phyloP scores from a whole-genome alignment of 2,329 filamentous ascomycete species.

The Fusarium keratoplasticum region DNA sequence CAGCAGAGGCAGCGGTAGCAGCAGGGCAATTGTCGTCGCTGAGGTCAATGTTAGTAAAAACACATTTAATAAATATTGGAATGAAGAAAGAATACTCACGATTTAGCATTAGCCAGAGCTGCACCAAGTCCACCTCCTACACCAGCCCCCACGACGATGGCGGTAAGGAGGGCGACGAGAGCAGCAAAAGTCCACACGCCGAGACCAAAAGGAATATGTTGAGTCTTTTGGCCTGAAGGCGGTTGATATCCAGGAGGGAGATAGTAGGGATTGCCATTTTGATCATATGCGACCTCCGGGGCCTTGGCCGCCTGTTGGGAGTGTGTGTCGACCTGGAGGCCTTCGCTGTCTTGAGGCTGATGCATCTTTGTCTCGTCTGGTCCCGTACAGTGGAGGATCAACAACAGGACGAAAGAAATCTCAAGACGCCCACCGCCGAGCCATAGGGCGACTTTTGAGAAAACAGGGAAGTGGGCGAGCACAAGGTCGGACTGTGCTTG shows the following conservation, averaged over 20 bases:
- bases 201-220: conserved; percentile 23
- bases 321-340: conserved; percentile 30
- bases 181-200: conserved; percentile 32
- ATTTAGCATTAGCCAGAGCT: conserved; percentile 24
- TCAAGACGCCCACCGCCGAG: background rate
- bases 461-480: background rate
- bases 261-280: conserved; percentile 14
- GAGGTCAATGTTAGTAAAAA: background rate
- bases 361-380: conserved; percentile 13
- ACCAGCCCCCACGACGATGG: conserved; percentile 30
- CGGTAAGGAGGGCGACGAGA: conserved; percentile 23
- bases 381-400: background rate
- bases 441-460: background rate
- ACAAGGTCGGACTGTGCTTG: background rate
- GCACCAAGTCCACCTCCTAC: conserved; percentile 32
- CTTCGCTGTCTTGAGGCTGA: conserved; percentile 28
- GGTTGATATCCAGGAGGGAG: conserved; percentile 16
- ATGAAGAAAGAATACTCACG: conserved; percentile 3
- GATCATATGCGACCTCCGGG: conserved; percentile 20
- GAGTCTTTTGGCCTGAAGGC: background rate
- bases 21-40: conserved; percentile 17
- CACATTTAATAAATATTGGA: background rate
- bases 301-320: conserved; percentile 24
- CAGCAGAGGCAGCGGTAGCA: background rate
- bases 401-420: background rate